Percentiles rank a stretch among this genome's conserved stretches.
phyloP scores from a whole-genome alignment of 2,329 filamentous ascomycete species.

The Diaporthe sp. region DNA sequence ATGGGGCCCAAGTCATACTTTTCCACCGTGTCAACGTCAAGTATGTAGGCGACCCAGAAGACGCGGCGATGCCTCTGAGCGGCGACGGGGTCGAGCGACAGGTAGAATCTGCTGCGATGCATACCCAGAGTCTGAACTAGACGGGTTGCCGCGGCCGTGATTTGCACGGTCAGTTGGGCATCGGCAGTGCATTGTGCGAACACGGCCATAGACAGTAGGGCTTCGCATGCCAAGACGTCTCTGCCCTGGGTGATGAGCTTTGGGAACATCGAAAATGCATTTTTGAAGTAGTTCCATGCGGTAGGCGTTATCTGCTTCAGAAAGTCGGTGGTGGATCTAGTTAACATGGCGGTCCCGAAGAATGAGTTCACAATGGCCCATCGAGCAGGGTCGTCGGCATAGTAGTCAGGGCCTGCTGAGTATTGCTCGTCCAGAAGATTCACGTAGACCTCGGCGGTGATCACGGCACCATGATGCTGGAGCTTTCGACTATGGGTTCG shows the following conservation, averaged over 20 bases:
- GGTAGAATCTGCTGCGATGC: not conserved
- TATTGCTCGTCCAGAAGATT: not conserved
- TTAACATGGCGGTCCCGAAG: not conserved
- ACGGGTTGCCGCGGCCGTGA: not conserved
- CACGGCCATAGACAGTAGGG: not conserved
- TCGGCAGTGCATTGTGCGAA: not conserved
- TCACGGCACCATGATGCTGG: not conserved
- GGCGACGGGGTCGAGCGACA: not conserved
- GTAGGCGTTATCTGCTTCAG: not conserved
- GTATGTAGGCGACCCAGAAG: not conserved
- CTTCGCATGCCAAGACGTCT: not conserved
- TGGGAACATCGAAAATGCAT: not conserved
- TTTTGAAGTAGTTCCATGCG: conserved; percentile 10
- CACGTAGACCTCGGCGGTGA: not conserved
- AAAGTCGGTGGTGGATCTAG: not conserved
- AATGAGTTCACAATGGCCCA: conserved; percentile 11
- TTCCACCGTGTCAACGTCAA: not conserved
- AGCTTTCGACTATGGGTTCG: not conserved
- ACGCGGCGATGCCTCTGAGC: not conserved
- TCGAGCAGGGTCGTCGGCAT: not conserved
- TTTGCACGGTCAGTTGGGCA: not conserved
- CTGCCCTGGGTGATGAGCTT: not conserved
- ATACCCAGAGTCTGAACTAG: not conserved
- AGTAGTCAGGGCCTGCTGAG: not conserved
- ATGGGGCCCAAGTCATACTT: not conserved